Evolutionary conservation across 1,284 basidiomycete species (phyloP), one percentile per base, ranked within the genome.

Genomic region (Sporisorium reilianum): DNA sequence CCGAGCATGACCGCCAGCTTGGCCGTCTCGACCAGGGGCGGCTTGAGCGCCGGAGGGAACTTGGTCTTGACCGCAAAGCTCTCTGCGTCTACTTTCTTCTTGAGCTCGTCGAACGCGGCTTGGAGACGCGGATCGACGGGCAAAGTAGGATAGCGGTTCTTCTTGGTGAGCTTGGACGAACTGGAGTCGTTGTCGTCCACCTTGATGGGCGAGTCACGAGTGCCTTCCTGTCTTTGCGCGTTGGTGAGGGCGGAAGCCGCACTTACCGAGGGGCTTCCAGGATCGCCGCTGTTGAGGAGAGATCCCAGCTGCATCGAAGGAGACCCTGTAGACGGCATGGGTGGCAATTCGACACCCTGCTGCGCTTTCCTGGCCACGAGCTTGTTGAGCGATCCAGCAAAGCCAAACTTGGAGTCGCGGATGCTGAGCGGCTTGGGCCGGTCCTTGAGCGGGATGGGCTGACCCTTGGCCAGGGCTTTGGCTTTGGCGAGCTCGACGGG

Each of bases 21-120:
- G 1, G 94, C 92, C 36, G 93, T 89, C 32, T 90, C 86, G 32
- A 89, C 87, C 7, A 97, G 89, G 5, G 90, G 80, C 0, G 91
- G 91, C 78, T 93, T 94, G 79, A 98, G 87, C 5, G 86, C 81
- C 0, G 91, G 90, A 7, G 95, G 95, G 87, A 97, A 97, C 85
- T 94, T 96, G 80, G 91, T 91, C 86, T 93, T 94, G 64, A 80
- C 80, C 1, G 75, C 70, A 44, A 83, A 84, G 64, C 58, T 77
- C 50, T 82, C 80, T 14, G 64, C 61, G 10, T 75, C 87, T 28
- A 92, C 90, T 28, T 89, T 88, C 7, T 64, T 83, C 79, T 90
- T 90, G 68, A 95, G 87, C 23, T 88, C 87, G 34, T 90, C 88
- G 46, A 94, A 87, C 1, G 88, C 88, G 5, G 82, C 86, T 69